Percentiles rank a stretch among this genome's conserved stretches.
Conservation (phyloP, 805 yeast genomes). For the Kregervanrija delftensis region DNA sequence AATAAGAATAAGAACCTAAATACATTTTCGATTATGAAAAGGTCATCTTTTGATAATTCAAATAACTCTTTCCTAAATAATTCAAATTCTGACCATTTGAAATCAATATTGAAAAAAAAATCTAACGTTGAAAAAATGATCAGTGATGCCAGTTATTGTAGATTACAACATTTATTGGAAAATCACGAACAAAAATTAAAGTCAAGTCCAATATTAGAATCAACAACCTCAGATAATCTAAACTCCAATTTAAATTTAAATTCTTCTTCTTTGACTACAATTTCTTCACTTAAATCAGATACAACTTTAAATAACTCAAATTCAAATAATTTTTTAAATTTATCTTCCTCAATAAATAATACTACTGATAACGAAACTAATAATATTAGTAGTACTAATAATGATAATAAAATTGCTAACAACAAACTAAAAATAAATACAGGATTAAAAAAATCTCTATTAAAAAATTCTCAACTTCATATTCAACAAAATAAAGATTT, state of each 20-base stretch:
- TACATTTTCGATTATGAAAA: not conserved
- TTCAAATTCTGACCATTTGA: constrained; percentile 34
- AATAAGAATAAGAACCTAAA: constrained; percentile 1
- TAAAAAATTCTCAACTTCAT: constrained; percentile 9
- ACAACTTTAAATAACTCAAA: not conserved
- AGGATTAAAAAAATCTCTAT: constrained; percentile 8
- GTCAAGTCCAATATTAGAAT: constrained; percentile 29
- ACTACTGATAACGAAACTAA: too few species aligned
- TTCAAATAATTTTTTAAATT: constrained; percentile 9
- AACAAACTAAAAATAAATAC: constrained; percentile 1
- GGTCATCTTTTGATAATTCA: not conserved
- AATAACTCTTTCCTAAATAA: constrained; percentile 5
- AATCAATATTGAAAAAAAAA: constrained; percentile 84
- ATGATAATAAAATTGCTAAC: constrained; percentile 8
- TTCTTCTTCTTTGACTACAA: not conserved
- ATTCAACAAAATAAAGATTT: constrained; percentile 5
- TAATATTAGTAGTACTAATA: too few species aligned
- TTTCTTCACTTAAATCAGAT: not conserved
- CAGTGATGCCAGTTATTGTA: constrained; percentile 39
- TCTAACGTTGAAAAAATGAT: constrained; percentile 78
- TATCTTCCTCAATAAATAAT: constrained; percentile 8
- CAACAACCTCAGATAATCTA: constrained; percentile 9
- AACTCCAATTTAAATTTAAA: too few species aligned
- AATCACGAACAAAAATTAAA: constrained; percentile 24
- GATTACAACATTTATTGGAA: constrained; percentile 25